A percentile compares a stretch with the other conserved stretches of the same genome.
These are phyloP conservation scores for Hansfordia pulvinata DNA, from an alignment of 2,329 filamentous ascomycete species.

Conservation along the genomic window DNA sequence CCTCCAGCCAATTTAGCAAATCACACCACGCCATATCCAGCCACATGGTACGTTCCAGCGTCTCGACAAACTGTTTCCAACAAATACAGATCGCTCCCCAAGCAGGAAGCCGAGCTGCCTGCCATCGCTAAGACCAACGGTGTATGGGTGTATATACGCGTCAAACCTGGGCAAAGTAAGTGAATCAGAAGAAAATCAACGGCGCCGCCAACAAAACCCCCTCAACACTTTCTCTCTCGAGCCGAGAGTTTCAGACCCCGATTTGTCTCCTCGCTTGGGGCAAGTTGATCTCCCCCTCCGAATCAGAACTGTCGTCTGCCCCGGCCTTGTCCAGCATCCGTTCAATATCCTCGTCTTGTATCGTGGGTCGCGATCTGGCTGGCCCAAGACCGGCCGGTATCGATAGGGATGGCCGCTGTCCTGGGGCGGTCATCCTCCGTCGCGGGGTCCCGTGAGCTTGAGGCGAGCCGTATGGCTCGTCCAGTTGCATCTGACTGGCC, in stretches of 20 bases:
- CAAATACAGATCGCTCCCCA: no score
- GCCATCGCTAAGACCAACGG: not conserved
- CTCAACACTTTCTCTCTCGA: not conserved
- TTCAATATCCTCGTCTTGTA: constrained; percentile 44
- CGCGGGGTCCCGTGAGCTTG: constrained; percentile 25
- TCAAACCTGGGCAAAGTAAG: no score
- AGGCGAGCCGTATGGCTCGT: constrained; percentile 22
- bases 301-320: constrained; percentile 38
- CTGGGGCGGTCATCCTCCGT: constrained; percentile 25
- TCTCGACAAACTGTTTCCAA: no score
- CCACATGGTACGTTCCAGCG: no score
- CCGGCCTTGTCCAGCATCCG: constrained; percentile 40
- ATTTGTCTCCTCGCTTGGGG: constrained; percentile 17
- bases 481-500: constrained; percentile 33
- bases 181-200: not conserved
- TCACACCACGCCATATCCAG: no score
- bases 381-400: constrained; percentile 33
- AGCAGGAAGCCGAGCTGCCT: not conserved
- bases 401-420: constrained; percentile 22
- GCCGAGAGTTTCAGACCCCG: constrained; percentile 1
- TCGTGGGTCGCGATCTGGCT: constrained; percentile 22
- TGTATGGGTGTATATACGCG: not conserved
- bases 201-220: not conserved
- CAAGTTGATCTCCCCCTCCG: constrained; percentile 42
- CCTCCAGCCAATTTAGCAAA: no score